Conservation (phyloP, 805 yeast genomes). For the Vanderwaltozyma verrucispora region DNA sequence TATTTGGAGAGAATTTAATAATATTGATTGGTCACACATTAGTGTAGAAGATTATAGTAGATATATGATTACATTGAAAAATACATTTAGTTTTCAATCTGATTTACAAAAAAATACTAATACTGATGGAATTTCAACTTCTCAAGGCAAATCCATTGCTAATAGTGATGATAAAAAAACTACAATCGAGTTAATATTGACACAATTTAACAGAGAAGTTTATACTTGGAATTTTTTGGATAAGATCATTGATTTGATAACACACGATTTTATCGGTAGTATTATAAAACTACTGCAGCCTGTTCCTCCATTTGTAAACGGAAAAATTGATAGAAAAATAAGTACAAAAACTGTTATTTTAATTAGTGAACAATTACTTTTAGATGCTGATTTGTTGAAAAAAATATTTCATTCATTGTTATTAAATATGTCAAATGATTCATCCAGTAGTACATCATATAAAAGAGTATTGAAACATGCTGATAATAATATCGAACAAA, state of each 20-base stretch:
- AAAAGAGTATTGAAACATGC: conserved; percentile 23
- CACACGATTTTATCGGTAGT: conserved; percentile 44
- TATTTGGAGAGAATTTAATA: conserved; percentile 76
- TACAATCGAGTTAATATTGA: conserved; percentile 33
- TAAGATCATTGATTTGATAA: conserved; percentile 55
- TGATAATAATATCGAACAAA: conserved; percentile 13
- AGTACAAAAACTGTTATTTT: conserved; percentile 19
- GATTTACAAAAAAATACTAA: not conserved
- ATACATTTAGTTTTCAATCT: conserved; percentile 25
- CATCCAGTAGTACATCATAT: conserved; percentile 11
- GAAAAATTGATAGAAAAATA: conserved; percentile 11
- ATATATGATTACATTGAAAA: conserved; percentile 51
- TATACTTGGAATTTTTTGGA: conserved; percentile 69
- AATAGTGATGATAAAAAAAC: conserved; percentile 5
- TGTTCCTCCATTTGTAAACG: conserved; percentile 41
- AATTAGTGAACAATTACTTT: conserved; percentile 67
- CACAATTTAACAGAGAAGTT: conserved; percentile 54
- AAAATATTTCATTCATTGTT: conserved; percentile 31
- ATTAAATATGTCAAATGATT: conserved; percentile 12
- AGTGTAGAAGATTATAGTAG: conserved; percentile 64
- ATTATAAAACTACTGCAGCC: conserved; percentile 54
- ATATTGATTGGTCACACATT: conserved; percentile 62
- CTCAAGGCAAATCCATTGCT: conserved; percentile 23
- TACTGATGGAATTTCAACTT: conserved; percentile 23
- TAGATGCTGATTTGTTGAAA: conserved; percentile 62